These are phyloP conservation scores for Trypethelium eluteriae DNA, from an alignment of 495 filamentous ascomycete genomes.

Conservation along the genomic window DNA sequence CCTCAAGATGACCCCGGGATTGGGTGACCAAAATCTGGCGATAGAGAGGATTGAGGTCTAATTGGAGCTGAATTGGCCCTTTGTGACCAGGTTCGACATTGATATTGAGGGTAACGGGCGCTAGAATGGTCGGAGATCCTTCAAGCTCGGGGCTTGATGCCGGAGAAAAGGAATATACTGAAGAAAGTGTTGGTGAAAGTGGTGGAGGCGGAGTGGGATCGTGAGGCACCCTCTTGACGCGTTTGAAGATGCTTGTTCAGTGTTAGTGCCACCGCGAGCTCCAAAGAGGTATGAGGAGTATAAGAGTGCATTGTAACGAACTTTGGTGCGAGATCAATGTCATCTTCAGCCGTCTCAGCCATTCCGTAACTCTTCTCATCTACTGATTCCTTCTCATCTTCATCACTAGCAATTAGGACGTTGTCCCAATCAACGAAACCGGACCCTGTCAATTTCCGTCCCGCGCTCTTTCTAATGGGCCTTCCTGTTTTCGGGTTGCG, in stretches of 20 bases:
- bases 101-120: conserved; percentile 27
- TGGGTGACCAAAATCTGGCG: background rate
- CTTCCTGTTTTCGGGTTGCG: conserved; percentile 11
- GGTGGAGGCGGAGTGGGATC: conserved; percentile 12
- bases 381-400: conserved; percentile 13
- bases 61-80: conserved; percentile 29
- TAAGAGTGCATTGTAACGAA: background rate
- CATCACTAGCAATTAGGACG: background rate
- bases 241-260: conserved; percentile 3
- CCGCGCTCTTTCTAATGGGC: conserved; percentile 12
- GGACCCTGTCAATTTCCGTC: background rate
- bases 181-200: conserved; percentile 15
- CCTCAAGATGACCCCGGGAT: background rate
- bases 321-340: background rate
- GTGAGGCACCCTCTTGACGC: background rate
- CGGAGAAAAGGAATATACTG: background rate
- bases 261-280: background rate
- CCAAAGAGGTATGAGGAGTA: background rate
- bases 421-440: background rate
- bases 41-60: conserved; percentile 6
- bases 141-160: background rate
- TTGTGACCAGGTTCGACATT: conserved; percentile 29
- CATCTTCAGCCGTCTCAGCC: background rate
- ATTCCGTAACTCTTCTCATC: conserved; percentile 12
- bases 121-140: background rate